Evolutionary conservation across 163 green algal genomes (phyloP).

Genomic region (Trebouxia gelatinosa): DNA sequence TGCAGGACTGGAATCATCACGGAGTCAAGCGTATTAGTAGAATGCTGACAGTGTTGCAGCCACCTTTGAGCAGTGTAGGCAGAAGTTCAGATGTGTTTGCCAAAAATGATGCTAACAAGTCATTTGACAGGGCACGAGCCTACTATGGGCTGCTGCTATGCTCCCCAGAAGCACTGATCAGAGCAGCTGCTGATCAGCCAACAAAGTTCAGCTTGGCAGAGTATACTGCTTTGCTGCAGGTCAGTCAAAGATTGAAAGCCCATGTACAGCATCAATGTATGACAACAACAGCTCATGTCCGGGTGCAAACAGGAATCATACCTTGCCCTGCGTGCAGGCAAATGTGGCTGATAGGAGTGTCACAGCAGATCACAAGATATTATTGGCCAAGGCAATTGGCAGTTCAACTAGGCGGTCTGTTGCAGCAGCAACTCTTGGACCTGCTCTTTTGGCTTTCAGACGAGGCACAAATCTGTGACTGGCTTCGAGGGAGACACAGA

Average conservation of each 20-base stretch:
- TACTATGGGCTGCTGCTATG: conserved; percentile 61
- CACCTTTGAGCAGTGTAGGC: conserved; percentile 43
- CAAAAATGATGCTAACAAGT: conserved; percentile 31
- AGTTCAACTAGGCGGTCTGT: background rate
- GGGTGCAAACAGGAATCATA: too few species aligned
- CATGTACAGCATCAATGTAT: background rate
- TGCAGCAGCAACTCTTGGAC: background rate
- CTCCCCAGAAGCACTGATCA: conserved; percentile 44
- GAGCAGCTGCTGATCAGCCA: conserved; percentile 41
- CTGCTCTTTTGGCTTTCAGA: background rate
- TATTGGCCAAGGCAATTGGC: background rate
- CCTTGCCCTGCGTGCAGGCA: background rate
- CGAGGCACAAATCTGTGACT: background rate
- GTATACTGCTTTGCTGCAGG: conserved; percentile 54
- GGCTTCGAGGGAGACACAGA: too few species aligned
- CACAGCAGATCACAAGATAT: background rate
- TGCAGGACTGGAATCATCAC: conserved; percentile 47
- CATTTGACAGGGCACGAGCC: conserved; percentile 45
- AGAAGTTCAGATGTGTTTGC: conserved; percentile 17
- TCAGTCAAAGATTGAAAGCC: background rate
- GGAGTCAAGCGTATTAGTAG: conserved; percentile 56
- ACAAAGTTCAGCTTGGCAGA: conserved; percentile 46
- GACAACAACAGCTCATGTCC: too few species aligned
- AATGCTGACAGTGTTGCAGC: conserved; percentile 62
- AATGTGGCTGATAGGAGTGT: background rate